A percentile compares a stretch with the other conserved stretches of the same genome.
phyloP scores from a whole-genome alignment of 495 filamentous ascomycete species.

The Talaromyces wortmannii region DNA sequence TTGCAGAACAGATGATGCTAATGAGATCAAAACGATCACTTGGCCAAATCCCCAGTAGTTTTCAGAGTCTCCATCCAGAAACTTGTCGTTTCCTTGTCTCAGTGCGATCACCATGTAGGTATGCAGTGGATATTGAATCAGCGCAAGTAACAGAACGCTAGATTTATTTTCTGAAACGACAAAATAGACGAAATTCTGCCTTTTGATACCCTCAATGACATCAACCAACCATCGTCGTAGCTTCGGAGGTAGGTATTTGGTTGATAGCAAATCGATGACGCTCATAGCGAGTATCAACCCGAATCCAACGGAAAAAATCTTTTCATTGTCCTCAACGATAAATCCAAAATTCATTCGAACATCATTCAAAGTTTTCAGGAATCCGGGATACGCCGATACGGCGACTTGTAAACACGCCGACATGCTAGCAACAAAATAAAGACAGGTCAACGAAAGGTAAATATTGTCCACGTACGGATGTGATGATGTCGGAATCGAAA shows the following conservation, averaged over 20 bases:
- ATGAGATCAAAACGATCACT: background rate
- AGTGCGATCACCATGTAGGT: background rate
- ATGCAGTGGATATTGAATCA: slow-evolving; percentile 1
- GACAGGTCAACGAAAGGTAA: background rate
- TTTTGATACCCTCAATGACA: background rate
- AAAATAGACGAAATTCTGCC: background rate
- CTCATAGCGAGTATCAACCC: background rate
- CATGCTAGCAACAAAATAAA: background rate
- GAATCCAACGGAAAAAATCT: background rate
- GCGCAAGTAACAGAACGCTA: background rate
- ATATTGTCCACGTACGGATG: background rate
- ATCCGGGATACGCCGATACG: too few relatives aligned
- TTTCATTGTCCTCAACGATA: background rate
- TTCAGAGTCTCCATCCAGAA: background rate
- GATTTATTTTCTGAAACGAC: background rate
- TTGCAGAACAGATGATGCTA: slow-evolving; percentile 2
- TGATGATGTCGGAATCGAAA: background rate
- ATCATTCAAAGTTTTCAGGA: background rate
- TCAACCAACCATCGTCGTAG: background rate
- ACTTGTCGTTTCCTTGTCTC: background rate
- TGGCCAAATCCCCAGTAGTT: slow-evolving; percentile 6
- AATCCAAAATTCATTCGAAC: background rate
- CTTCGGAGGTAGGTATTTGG: background rate
- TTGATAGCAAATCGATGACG: background rate
- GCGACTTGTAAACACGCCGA: background rate